Conservation (phyloP, 441 rosid species). For the Croton setiger region DNA sequence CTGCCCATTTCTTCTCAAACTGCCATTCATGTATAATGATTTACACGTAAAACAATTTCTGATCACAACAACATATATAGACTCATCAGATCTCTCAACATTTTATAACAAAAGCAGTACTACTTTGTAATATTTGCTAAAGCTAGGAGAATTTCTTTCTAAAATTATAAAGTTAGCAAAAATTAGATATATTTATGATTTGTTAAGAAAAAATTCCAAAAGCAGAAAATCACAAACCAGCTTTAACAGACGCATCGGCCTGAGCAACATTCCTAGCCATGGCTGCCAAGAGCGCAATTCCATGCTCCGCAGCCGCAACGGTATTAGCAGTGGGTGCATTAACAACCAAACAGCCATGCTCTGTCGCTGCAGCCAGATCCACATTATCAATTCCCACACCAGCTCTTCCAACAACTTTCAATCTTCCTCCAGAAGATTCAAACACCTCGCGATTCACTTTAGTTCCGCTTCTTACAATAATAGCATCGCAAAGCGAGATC, state of each 20-base stretch:
- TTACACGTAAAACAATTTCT: not conserved
- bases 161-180: not conserved
- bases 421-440: slow-evolving; percentile 71
- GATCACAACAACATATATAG: not conserved
- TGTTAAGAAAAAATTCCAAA: not conserved
- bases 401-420: slow-evolving; percentile 97
- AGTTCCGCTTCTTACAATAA: slow-evolving; percentile 91
- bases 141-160: not conserved
- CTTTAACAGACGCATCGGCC: slow-evolving; percentile 87
- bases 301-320: slow-evolving; percentile 97
- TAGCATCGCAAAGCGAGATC: slow-evolving; percentile 83
- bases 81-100: no score
- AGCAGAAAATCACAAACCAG: slow-evolving; percentile 41
- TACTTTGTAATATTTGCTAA: no score
- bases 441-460: slow-evolving; percentile 85
- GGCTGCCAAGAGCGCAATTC: slow-evolving; percentile 81
- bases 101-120: no score
- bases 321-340: slow-evolving; percentile 98
- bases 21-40: not conserved
- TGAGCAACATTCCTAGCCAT: slow-evolving; percentile 98
- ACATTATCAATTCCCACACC: slow-evolving; percentile 98
- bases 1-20: not conserved
- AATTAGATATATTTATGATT: no score
- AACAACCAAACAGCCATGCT: slow-evolving; percentile 91
- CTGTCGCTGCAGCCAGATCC: slow-evolving; percentile 96